Evolutionary conservation across 306 rosid genomes (phyloP), one percentile per base, ranked within the genome.

Genomic region (Vigna mungo): DNA sequence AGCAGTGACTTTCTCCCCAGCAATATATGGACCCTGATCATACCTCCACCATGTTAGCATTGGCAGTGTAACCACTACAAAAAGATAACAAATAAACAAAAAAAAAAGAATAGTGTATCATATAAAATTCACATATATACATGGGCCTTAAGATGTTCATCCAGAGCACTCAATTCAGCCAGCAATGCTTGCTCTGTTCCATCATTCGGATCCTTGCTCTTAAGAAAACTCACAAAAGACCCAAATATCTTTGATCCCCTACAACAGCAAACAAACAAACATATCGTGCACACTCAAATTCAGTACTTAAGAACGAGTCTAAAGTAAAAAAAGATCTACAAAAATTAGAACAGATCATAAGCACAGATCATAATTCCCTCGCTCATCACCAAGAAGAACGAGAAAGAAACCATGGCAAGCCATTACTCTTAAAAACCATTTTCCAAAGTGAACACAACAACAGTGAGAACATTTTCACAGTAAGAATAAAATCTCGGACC

Each of bases 171-270:
- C 74, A 96, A 79, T 80, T 92, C 99, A 68, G 37, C 75, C 61
- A 91, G 80, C 84, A 96, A 71, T 6, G 94, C 89, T 86, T 91
- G 90, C 59, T 96, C 99, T 1, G 99, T 87, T 27, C 97, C 97
- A 60, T 96, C 99, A 70, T 12, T 84, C 9, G 94, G 58, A 77
- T 95, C 96, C 90, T 92, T 96, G 82, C 99, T 96, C 94, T 85
- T 87, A 69, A 92, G 4, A 72, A 92, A 92, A 68, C 77, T 82
- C 77, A 85, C 86, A 49, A 92, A 95, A 30, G 92, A 10, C 14
- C 88, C 76, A 83, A 88, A 88, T 74, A 91, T 81, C 61, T 95
- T 88, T n/a, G 97, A 89, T 72, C 99, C 99, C 84, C 98, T 95
- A 79, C 76, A 82, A 71, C 53, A 39, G 21, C 55, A 51, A 56